A percentile compares a stretch with the other conserved stretches of the same genome.
Conservation (phyloP, 768 basidiomycete species). For the Amanita polypyramis region DNA sequence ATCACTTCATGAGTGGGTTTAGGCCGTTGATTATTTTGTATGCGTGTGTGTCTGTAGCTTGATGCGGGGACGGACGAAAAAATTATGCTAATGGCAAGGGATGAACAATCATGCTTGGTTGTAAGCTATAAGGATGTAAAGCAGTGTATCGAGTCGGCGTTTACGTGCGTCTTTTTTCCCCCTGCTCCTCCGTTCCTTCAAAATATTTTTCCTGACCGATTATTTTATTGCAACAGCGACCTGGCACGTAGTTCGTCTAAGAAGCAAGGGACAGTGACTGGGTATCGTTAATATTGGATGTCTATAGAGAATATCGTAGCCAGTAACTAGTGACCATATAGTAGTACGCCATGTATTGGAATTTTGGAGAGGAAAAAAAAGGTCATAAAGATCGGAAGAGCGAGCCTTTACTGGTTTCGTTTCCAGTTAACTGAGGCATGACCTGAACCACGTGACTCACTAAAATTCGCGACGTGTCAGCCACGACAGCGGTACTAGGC, state of each 20-base stretch:
- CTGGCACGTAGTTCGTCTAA: not conserved
- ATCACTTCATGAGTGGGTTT: no score
- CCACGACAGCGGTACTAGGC: conserved; percentile 18
- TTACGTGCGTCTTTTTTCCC: conserved; percentile 18
- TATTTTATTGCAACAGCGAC: not conserved
- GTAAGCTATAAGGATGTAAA: conserved; percentile 92
- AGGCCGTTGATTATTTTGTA: not conserved
- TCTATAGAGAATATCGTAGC: not conserved
- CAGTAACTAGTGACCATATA: not conserved
- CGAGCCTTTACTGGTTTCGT: no score
- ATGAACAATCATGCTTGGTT: conserved; percentile 93
- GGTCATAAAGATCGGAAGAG: no score
- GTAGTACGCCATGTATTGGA: no score
- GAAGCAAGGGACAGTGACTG: not conserved
- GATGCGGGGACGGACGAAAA: conserved; percentile 91
- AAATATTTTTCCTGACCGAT: no score
- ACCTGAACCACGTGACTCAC: not conserved
- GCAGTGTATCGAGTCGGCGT: conserved; percentile 73
- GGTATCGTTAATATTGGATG: not conserved
- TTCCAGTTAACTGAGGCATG: no score
- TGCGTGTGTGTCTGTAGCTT: conserved; percentile 37
- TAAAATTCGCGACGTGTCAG: conserved; percentile 20
- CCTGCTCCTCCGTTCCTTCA: no score
- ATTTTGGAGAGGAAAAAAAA: no score
- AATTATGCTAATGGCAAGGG: conserved; percentile 88